These are phyloP conservation scores for Termitomyces eurrhizus DNA, from an alignment of 768 basidiomycete genomes.

Conservation along the genomic window DNA sequence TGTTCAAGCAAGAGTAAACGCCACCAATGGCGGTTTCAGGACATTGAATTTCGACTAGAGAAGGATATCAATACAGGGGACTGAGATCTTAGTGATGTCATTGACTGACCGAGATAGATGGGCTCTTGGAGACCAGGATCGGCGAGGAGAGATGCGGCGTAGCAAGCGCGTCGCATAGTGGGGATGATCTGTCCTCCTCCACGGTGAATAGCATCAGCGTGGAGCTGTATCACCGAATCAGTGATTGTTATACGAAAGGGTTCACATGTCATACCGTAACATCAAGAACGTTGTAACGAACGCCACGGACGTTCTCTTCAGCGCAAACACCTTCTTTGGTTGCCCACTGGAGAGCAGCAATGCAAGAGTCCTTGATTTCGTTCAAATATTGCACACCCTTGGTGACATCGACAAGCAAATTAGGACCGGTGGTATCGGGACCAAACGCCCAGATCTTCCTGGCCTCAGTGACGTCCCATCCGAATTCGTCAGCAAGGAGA, in stretches of 20 bases:
- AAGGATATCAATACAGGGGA: slow-evolving; percentile 12
- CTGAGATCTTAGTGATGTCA: neutral
- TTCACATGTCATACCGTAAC: slow-evolving; percentile 65
- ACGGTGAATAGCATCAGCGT: slow-evolving; percentile 98
- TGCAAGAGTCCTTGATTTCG: slow-evolving; percentile 99
- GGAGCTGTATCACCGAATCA: slow-evolving; percentile 51
- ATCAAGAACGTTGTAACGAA: slow-evolving; percentile 93
- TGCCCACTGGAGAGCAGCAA: slow-evolving; percentile 99
- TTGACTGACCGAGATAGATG: slow-evolving; percentile 75
- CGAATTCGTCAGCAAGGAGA: slow-evolving; percentile 90
- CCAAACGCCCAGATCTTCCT: slow-evolving; percentile 99
- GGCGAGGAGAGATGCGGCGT: slow-evolving; percentile 93
- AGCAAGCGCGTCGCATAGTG: slow-evolving; percentile 92
- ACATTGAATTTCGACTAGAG: slow-evolving; percentile 92
- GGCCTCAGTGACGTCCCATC: slow-evolving; percentile 99
- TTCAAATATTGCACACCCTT: slow-evolving; percentile 99
- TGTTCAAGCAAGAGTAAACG: slow-evolving; percentile 92
- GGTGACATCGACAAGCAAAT: slow-evolving; percentile 95
- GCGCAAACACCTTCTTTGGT: slow-evolving; percentile 95
- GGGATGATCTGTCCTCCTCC: slow-evolving; percentile 99
- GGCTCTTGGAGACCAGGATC: slow-evolving; percentile 93
- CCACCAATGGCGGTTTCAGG: slow-evolving; percentile 97
- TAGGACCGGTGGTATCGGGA: slow-evolving; percentile 94
- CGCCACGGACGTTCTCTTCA: slow-evolving; percentile 98
- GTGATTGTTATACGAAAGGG: neutral